These are phyloP conservation scores for Lolium multiflorum DNA, from an alignment of 176 grass and related monocot genomes.

Conservation along the genomic window DNA sequence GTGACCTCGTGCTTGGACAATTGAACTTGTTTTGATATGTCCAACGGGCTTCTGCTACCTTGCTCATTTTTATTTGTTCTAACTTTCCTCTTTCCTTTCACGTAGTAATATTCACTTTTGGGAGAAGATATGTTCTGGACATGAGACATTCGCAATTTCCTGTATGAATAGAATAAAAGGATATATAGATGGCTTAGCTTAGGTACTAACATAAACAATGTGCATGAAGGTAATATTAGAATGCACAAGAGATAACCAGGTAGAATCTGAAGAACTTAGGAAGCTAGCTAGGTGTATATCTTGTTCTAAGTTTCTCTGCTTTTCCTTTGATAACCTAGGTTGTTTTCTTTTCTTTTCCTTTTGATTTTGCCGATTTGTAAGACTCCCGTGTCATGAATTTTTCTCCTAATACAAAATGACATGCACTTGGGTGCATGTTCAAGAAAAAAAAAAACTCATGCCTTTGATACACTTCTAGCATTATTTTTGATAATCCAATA, in stretches of 20 bases:
- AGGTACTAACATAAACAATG: slow-evolving; percentile 35
- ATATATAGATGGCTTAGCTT: slow-evolving; percentile 28
- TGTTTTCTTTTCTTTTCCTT: no score
- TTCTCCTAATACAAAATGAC: no score
- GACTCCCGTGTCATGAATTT: no score
- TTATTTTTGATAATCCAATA: slow-evolving; percentile 4
- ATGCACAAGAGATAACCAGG: background rate
- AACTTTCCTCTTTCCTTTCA: slow-evolving; percentile 70
- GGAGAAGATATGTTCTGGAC: slow-evolving; percentile 67
- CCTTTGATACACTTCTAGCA: background rate
- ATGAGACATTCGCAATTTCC: slow-evolving; percentile 85
- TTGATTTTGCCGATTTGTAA: no score
- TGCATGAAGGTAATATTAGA: slow-evolving; percentile 15
- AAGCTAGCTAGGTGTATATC: no score
- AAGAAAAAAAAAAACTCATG: no score
- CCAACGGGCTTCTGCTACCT: slow-evolving; percentile 53
- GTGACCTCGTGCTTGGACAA: slow-evolving; percentile 91
- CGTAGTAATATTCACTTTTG: slow-evolving; percentile 64
- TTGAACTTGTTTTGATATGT: slow-evolving; percentile 70
- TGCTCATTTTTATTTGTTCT: slow-evolving; percentile 68
- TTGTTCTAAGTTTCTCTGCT: no score
- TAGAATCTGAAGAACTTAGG: no score
- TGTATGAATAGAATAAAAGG: slow-evolving; percentile 55
- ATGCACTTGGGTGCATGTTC: no score
- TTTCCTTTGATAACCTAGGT: no score